These are phyloP conservation scores for Capniomyces stellatus DNA, from an alignment of 371 early-diverging fungal genomes.

Conservation along the genomic window DNA sequence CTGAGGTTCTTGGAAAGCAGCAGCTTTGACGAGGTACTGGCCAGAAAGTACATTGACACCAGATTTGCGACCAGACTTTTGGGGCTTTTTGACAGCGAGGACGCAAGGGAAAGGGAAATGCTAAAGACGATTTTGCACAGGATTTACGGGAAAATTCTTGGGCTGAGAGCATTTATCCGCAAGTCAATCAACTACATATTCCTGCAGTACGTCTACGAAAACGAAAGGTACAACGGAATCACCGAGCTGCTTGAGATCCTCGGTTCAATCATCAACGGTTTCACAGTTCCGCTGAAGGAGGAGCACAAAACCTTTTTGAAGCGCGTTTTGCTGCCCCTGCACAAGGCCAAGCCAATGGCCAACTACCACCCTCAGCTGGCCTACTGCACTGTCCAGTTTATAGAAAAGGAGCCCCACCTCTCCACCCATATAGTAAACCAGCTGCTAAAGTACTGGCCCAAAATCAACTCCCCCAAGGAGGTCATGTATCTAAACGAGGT, in stretches of 20 bases:
- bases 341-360: slow-evolving; percentile 75
- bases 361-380: slow-evolving; percentile 90
- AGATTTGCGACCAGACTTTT: slow-evolving; percentile 61
- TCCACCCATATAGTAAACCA: slow-evolving; percentile 43
- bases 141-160: slow-evolving; percentile 92
- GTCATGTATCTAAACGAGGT: slow-evolving; percentile 94
- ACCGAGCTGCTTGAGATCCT: slow-evolving; percentile 93
- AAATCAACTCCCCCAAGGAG: slow-evolving; percentile 92
- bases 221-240: slow-evolving; percentile 87
- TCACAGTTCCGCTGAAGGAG: slow-evolving; percentile 89
- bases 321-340: slow-evolving; percentile 79
- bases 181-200: slow-evolving; percentile 92
- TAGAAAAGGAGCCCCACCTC: slow-evolving; percentile 87
- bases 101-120: slow-evolving; percentile 93
- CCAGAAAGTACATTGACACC: slow-evolving; percentile 87
- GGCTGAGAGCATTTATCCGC: slow-evolving; percentile 84
- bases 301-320: slow-evolving; percentile 90
- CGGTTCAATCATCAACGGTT: slow-evolving; percentile 96
- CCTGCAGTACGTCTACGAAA: slow-evolving; percentile 90
- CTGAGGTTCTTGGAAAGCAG: slow-evolving; percentile 88
- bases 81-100: slow-evolving; percentile 92
- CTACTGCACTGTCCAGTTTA: slow-evolving; percentile 93
- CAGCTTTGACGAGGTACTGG: slow-evolving; percentile 88
- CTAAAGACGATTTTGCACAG: slow-evolving; percentile 92
- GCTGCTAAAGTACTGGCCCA: slow-evolving; percentile 90